Evolutionary conservation across 805 yeast species (phyloP), one percentile per base, ranked within the genome.

Genomic region (Myxozyma monticola): DNA sequence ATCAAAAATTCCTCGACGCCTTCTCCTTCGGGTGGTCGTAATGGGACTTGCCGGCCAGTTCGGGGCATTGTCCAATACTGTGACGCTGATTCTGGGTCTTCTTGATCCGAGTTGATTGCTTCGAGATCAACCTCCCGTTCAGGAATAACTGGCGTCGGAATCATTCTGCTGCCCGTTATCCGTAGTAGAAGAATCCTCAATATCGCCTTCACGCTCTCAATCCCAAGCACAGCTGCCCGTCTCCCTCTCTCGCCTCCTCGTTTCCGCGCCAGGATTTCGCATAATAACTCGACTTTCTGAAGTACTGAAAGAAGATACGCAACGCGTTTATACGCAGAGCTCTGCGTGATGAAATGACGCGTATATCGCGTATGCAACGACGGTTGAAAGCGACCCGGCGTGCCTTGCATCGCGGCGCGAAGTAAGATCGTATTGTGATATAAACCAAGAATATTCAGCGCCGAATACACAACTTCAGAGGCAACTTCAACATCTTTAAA

Each of bases 341-440:
- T 54, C 14, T 45, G 51, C 37, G 48, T 43, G 42, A 46, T 9
- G 59, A 61, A 41, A 50, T 50, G 44, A 35, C 53, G 58, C 12
- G 70, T 61, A 50, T 68, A 66, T 21, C 67, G 56, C 38, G 63
- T 62, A 45, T 67, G 71, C 9, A 42, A 52, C 37, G 51, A 51
- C 22, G 45, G 58, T 20, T 41, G 49, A n/a, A 62, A 59, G n/a
- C 31, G 33, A 4, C 34, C 15, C 7, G 43, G 10, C 3, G 36
- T 35, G 2, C 35, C 17, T 6, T 4, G 8, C 1, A 52, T 37
- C 3, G 65, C 57, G 1, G 69, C 67, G 6, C 62, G 56, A 7
- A 68, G 62, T 4, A 71, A 56, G 12, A 71, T 60, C 14, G 67
- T 59, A 57, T 71, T 71, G 47, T 71, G 73, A 53, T 69, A 71